Conservation (phyloP, 23 red algal species). For the Chondrus crispus region DNA sequence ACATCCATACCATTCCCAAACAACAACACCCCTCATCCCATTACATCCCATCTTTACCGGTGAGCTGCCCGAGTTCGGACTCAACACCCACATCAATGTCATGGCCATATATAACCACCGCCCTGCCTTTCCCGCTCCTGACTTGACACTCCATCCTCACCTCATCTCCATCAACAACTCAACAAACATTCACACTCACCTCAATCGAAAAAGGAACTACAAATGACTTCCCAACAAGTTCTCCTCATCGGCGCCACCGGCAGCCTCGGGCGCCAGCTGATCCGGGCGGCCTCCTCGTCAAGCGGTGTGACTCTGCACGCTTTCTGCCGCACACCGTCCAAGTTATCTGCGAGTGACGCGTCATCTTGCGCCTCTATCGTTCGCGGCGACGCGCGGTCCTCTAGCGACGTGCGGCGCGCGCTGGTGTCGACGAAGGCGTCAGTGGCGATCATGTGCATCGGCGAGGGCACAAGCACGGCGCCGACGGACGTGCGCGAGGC, state of each 20-base stretch:
- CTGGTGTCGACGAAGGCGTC: neutral
- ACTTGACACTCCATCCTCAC: too few relatives aligned
- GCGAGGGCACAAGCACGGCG: neutral
- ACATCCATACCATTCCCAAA: too few relatives aligned
- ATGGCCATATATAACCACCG: too few relatives aligned
- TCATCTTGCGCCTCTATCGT: neutral
- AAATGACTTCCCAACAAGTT: conserved; percentile 36
- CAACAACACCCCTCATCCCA: too few relatives aligned
- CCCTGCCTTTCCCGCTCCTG: too few relatives aligned
- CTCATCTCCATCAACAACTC: too few relatives aligned
- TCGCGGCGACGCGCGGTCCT: neutral
- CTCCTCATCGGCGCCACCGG: conserved; percentile 83
- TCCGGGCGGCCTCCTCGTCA: neutral
- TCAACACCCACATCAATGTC: too few relatives aligned
- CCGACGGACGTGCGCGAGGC: neutral
- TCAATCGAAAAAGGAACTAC: too few relatives aligned
- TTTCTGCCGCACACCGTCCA: conserved; percentile 11
- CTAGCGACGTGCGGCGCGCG: neutral
- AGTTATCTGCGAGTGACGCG: neutral
- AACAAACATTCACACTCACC: too few relatives aligned
- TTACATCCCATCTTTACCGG: too few relatives aligned
- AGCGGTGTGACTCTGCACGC: neutral
- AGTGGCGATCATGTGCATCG: neutral
- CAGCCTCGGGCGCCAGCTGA: conserved; percentile 40
- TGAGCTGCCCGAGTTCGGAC: too few relatives aligned